Conservation (phyloP, 306 rosid genomes). For the Senna siamea region DNA sequence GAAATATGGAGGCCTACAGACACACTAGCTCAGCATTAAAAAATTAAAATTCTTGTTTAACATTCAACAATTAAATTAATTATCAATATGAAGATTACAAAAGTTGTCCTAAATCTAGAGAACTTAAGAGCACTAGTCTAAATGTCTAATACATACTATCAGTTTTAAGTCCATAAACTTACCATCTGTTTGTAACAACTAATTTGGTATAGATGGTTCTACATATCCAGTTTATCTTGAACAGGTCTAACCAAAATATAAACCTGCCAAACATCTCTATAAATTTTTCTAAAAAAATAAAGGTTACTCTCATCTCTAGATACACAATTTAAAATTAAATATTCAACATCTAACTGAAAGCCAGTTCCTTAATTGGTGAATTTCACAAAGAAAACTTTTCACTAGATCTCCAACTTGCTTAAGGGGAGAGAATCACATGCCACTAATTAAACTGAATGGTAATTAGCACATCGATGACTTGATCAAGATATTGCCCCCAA, state of each 20-base stretch:
- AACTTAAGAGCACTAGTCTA: too few species aligned
- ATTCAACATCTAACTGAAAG: neutral
- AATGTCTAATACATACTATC: conserved; percentile 7
- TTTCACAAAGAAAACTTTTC: conserved; percentile 20
- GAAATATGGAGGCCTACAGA: neutral
- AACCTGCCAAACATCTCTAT: neutral
- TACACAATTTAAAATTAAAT: neutral
- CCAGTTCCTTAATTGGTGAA: conserved; percentile 10
- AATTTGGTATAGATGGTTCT: neutral
- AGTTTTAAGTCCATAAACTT: conserved; percentile 6
- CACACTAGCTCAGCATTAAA: neutral
- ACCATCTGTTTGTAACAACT: conserved; percentile 17
- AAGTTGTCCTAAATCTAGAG: too few species aligned
- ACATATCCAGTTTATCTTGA: too few species aligned
- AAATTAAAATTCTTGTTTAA: neutral
- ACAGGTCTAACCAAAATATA: neutral
- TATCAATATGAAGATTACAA: too few species aligned
- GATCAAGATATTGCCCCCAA: too few species aligned
- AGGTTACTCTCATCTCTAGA: neutral
- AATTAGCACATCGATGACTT: too few species aligned
- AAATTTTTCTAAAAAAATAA: neutral
- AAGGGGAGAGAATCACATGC: conserved; percentile 21
- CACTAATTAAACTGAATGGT: neutral
- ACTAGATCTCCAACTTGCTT: neutral
- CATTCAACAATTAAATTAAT: neutral